Conservation (phyloP, 805 yeast genomes). For the Starmerella apis region DNA sequence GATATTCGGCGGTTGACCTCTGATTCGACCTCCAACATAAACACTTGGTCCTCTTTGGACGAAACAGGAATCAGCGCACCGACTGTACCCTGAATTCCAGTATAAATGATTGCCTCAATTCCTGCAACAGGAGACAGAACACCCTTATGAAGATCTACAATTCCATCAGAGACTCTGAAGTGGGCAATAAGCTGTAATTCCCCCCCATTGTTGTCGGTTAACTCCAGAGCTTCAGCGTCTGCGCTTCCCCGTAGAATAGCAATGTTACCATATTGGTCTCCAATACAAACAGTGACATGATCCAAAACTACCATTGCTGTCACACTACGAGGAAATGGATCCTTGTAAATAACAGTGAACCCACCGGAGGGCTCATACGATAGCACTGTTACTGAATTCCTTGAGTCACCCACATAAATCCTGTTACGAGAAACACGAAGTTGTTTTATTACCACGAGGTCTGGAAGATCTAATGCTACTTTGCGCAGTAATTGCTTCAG, state of each 20-base stretch:
- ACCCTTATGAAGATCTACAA: constrained; percentile 49
- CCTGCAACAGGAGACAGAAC: constrained; percentile 48
- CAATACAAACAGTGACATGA: constrained; percentile 64
- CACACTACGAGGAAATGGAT: constrained; percentile 54
- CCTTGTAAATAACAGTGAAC: constrained; percentile 61
- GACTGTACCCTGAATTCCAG: constrained; percentile 73
- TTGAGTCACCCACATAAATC: constrained; percentile 61
- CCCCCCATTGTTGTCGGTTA: constrained; percentile 37
- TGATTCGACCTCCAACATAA: constrained; percentile 47
- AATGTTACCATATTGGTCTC: constrained; percentile 79
- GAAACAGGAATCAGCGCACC: constrained; percentile 63
- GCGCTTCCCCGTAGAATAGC: constrained; percentile 44
- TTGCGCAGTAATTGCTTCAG: constrained; percentile 66
- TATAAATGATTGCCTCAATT: constrained; percentile 52
- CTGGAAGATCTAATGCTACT: constrained; percentile 40
- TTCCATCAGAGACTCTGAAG: constrained; percentile 59
- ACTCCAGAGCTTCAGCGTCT: not conserved
- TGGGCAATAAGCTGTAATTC: constrained; percentile 46
- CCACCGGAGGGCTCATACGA: constrained; percentile 38
- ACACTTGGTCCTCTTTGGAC: constrained; percentile 50
- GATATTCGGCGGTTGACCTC: constrained; percentile 25
- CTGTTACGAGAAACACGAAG: constrained; percentile 47
- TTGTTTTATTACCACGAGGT: constrained; percentile 43
- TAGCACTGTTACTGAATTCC: constrained; percentile 51
- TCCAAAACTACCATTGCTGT: constrained; percentile 56